Conservation (phyloP, 345 rosid species). For the Aurinia saxatilis region DNA sequence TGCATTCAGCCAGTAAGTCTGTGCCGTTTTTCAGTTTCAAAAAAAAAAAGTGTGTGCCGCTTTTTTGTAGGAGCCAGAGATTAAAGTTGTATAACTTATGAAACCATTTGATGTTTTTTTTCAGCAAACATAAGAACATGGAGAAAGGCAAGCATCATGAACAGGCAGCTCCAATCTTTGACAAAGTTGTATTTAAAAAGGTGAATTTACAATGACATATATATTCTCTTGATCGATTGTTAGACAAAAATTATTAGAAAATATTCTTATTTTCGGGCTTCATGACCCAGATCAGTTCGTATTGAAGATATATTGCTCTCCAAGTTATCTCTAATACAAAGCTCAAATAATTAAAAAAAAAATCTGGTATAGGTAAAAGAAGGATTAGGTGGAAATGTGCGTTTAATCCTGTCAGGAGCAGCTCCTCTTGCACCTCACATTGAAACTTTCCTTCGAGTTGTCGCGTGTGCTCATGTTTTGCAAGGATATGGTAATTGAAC, state of each 20-base stretch:
- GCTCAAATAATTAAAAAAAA: too few species aligned
- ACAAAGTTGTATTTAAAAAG: slow-evolving; percentile 85
- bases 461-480: slow-evolving; percentile 87
- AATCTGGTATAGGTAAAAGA: slow-evolving; percentile 58
- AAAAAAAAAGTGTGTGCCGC: too few species aligned
- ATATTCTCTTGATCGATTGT: neutral
- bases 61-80: too few species aligned
- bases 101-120: neutral
- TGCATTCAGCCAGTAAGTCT: slow-evolving; percentile 74
- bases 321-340: too few species aligned
- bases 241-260: too few species aligned
- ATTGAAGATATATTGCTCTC: too few species aligned
- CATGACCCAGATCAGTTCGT: too few species aligned
- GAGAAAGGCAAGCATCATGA: slow-evolving; percentile 50
- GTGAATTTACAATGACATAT: slow-evolving; percentile 23
- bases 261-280: too few species aligned
- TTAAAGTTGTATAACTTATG: neutral
- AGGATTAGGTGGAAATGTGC: slow-evolving; percentile 88
- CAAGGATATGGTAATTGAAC: slow-evolving; percentile 91
- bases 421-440: slow-evolving; percentile 89
- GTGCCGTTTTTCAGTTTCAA: neutral
- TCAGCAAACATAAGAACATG: slow-evolving; percentile 69
- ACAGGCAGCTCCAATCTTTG: slow-evolving; percentile 78
- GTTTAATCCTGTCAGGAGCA: slow-evolving; percentile 88
- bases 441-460: slow-evolving; percentile 87